Conservation (phyloP, 495 filamentous ascomycete species). For the Penicillium paradoxum region DNA sequence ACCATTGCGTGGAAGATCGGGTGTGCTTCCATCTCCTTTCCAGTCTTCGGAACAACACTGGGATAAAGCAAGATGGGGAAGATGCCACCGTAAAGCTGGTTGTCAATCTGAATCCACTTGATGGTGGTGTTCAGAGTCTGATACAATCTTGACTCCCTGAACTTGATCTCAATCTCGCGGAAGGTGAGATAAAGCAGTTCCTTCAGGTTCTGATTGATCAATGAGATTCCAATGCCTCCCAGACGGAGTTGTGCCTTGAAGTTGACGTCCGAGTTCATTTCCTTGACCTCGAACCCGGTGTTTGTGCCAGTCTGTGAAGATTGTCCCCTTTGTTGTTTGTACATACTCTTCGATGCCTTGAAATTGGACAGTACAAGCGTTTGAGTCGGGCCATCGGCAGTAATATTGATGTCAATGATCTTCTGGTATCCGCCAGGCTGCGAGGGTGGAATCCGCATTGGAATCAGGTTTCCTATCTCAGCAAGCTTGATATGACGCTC, state of each 20-base stretch:
- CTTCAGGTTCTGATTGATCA: constrained; percentile 86
- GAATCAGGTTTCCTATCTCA: constrained; percentile 91
- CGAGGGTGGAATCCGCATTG: constrained; percentile 70
- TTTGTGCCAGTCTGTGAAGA: constrained; percentile 55
- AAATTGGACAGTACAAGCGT: constrained; percentile 93
- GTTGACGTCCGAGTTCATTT: constrained; percentile 75
- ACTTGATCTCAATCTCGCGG: constrained; percentile 86
- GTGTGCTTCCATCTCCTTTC: constrained; percentile 94
- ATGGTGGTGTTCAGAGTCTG: constrained; percentile 84
- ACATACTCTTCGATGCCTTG: constrained; percentile 88
- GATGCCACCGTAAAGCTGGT: constrained; percentile 95
- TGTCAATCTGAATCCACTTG: constrained; percentile 99
- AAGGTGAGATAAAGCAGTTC: constrained; percentile 93
- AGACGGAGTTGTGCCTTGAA: constrained; percentile 84
- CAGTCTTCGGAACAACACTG: constrained; percentile 97
- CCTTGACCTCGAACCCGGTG: constrained; percentile 86
- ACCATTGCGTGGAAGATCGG: constrained; percentile 89
- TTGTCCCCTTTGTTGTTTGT: constrained; percentile 67
- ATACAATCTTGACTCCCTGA: constrained; percentile 84
- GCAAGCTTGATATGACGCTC: constrained; percentile 88
- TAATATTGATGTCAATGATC: constrained; percentile 93
- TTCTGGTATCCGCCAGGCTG: constrained; percentile 56
- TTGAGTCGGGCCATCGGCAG: constrained; percentile 90
- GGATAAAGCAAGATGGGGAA: constrained; percentile 97
- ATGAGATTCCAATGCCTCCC: constrained; percentile 86